Evolutionary conservation across 2,329 filamentous ascomycete genomes (phyloP).

Genomic region (Aspergillus sp.): DNA sequence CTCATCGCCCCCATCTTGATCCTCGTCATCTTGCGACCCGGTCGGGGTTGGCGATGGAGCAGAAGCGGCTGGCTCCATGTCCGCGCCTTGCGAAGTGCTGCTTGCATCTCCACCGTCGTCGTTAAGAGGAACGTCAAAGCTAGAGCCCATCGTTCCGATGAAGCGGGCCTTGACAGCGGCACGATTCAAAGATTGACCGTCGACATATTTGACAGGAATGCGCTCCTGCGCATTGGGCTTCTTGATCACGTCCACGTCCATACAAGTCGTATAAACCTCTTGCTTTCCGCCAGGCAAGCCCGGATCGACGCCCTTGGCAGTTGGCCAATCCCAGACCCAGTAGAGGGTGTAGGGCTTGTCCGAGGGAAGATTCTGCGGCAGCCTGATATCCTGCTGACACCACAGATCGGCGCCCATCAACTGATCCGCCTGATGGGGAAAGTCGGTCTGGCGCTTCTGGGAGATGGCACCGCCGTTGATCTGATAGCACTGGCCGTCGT

Average conservation of each 20-base stretch:
- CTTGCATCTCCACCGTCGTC: background rate
- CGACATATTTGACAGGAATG: conserved; percentile 22
- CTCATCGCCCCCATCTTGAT: too few species aligned
- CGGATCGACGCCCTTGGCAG: conserved; percentile 41
- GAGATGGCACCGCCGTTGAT: conserved; percentile 63
- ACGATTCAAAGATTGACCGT: conserved; percentile 36
- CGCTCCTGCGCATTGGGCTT: conserved; percentile 16
- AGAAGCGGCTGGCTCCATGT: background rate
- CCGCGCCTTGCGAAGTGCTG: background rate
- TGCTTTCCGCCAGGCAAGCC: conserved; percentile 42
- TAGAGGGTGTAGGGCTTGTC: conserved; percentile 76
- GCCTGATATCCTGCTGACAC: conserved; percentile 78
- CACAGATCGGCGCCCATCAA: conserved; percentile 61
- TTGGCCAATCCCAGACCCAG: conserved; percentile 97
- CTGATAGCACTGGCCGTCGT: conserved; percentile 90
- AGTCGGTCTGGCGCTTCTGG: conserved; percentile 56
- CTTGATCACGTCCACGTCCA: conserved; percentile 47
- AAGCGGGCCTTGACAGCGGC: conserved; percentile 42
- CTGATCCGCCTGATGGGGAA: conserved; percentile 52
- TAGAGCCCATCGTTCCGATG: conserved; percentile 26
- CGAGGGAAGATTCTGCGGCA: conserved; percentile 65
- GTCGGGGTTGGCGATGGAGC: background rate
- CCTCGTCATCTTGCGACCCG: too few species aligned
- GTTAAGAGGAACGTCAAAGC: background rate
- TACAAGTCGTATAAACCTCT: conserved; percentile 51